Percentiles rank a stretch among this genome's conserved stretches.
phyloP scores from a whole-genome alignment of 129 eudicot species.

The Pulicaria dysenterica region DNA sequence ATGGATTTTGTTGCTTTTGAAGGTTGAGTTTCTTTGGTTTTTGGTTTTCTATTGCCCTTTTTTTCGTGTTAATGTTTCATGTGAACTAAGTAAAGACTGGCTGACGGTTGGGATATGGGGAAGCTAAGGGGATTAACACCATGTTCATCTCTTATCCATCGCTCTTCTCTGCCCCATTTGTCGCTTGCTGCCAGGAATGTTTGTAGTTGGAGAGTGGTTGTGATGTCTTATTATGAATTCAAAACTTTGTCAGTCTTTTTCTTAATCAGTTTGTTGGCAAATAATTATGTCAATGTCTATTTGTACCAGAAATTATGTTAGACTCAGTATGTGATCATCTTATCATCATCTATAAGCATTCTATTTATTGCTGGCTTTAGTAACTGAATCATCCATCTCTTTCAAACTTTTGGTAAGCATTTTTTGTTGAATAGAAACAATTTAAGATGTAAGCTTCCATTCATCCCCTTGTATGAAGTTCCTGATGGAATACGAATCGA shows the following conservation, averaged over 20 bases:
- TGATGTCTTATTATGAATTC: conserved; percentile 44
- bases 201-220: conserved; percentile 65
- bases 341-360: conserved; percentile 33
- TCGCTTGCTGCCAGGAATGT: conserved; percentile 41
- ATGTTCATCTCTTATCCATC: conserved; percentile 29
- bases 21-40: conserved; percentile 58
- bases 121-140: conserved; percentile 36
- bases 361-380: conserved; percentile 38
- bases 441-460: conserved; percentile 2
- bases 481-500: not conserved
- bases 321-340: conserved; percentile 50
- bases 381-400: no score
- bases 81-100: conserved; percentile 43
- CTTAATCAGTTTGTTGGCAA: conserved; percentile 36
- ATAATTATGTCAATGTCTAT: conserved; percentile 51
- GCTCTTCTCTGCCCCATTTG: conserved; percentile 25
- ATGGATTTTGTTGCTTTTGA: conserved; percentile 39
- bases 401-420: not conserved
- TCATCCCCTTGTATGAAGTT: conserved; percentile 27
- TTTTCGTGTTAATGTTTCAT: conserved; percentile 49
- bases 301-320: conserved; percentile 51
- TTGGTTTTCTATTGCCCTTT: conserved; percentile 39
- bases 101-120: conserved; percentile 36
- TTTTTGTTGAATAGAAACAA: not conserved
- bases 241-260: conserved; percentile 22